Evolutionary conservation across 108 stramenopile species (phyloP), one percentile per base, ranked within the genome.

Genomic region (Nitzschia palea): DNA sequence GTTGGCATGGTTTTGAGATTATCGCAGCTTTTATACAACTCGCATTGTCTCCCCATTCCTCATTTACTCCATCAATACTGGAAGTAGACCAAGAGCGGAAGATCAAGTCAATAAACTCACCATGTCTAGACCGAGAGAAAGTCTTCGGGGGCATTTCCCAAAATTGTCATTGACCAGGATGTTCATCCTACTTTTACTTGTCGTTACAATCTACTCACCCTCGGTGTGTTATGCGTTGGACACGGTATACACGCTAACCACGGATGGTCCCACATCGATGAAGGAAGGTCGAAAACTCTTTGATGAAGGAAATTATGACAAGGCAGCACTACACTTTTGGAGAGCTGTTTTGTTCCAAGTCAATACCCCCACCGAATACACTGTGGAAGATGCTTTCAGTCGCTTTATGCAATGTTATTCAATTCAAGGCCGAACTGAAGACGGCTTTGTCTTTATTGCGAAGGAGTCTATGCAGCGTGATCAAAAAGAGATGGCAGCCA

Each of bases 391-490:
- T 20, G 88, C 83, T 25, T 93, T 87, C 64, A 32, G 58, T 12
- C 57, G 61, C 3, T 93, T 93, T 53, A 40, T 93, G 20, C 76
- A 87, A 50, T 93, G 88, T 56, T 89, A 82, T 44, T 15, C 56
- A 18, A 31, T 82, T 9, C 83, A 79, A 47, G 74, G 63, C 26
- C 58, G 71, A 55, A 33, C 80, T 6, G 85, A 72, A 9, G 91
- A 93, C 52, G 91, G 86, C 35, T 84, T 88, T 22, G 74, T 82
- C 4, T 88, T 74, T 45, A 76, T 93, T 44, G 81, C 86, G 0
- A 73, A 67, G 25, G 88, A 93, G 65, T 78, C 79, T 2, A 77
- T 85, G 50, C 67, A 68, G 29, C 74, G 91, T n/a, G 83, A 81
- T 26, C 88, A 89, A 55, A 66, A 61, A n/a, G 67, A 79, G 14